Percentiles rank a stretch among this genome's conserved stretches.
phyloP scores from a whole-genome alignment of 306 rosid genomes.

The Sindora glabra region DNA sequence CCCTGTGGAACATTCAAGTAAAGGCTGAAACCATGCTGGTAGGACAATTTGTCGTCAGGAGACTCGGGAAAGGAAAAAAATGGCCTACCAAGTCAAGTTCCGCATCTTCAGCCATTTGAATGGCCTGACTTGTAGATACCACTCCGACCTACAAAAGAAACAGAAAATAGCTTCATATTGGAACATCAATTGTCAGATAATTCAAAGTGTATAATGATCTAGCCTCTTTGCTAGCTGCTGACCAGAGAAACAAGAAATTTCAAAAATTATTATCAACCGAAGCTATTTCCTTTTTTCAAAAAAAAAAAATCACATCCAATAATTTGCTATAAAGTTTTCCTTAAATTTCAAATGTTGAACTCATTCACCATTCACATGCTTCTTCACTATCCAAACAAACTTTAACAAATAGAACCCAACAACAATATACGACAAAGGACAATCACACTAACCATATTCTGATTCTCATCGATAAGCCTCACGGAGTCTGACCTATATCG shows the following conservation, averaged over 20 bases:
- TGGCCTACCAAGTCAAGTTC: constrained; percentile 71
- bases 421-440: not conserved
- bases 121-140: constrained; percentile 58
- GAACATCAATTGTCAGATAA: too few species aligned
- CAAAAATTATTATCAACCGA: not conserved
- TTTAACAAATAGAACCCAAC: not conserved
- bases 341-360: not conserved
- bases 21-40: not conserved
- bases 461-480: constrained; percentile 79
- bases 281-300: too few species aligned
- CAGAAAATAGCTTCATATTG: constrained; percentile 11
- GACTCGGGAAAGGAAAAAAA: not conserved
- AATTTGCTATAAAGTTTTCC: not conserved
- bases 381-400: not conserved
- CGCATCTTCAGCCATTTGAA: constrained; percentile 68
- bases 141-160: constrained; percentile 71
- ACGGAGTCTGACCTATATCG: constrained; percentile 70
- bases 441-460: constrained; percentile 71
- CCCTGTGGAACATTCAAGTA: not conserved
- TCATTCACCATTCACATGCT: not conserved
- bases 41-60: not conserved
- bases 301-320: too few species aligned
- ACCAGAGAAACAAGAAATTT: not conserved
- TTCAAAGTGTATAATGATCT: not conserved
- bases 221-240: not conserved